Evolutionary conservation across 371 early-diverging fungal genomes (phyloP).

Genomic region (Saksenaea vasiformis): DNA sequence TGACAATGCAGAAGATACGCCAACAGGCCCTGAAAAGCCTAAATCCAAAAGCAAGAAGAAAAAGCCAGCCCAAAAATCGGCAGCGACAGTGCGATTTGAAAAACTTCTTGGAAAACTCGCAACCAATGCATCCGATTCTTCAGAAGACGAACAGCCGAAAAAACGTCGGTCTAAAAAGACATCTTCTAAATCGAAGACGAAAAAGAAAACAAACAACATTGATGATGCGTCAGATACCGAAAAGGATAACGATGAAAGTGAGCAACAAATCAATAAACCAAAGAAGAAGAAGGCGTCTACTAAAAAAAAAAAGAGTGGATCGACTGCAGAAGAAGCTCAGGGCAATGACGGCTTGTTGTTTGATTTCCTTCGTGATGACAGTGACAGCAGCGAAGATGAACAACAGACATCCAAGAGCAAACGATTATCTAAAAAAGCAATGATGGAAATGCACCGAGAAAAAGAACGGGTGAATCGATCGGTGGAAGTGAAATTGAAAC

Average conservation of each 20-base stretch:
- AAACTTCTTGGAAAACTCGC: neutral
- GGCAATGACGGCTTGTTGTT: neutral
- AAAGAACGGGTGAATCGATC: constrained; percentile 23
- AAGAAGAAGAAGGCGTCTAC: neutral
- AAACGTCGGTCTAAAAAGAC: neutral
- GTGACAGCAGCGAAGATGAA: neutral
- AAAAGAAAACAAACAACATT: neutral
- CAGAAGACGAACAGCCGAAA: constrained; percentile 6
- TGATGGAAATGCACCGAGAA: constrained; percentile 26
- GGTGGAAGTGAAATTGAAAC: constrained; percentile 12
- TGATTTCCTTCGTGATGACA: neutral
- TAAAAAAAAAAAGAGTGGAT: neutral
- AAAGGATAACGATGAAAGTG: constrained; percentile 14
- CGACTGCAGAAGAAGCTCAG: neutral
- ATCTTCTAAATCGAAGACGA: neutral
- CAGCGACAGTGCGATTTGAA: neutral
- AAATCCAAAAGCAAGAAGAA: neutral
- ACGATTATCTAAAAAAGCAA: constrained; percentile 16
- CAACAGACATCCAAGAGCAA: neutral
- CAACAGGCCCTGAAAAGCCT: neutral
- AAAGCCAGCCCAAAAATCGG: neutral
- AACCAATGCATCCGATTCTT: neutral
- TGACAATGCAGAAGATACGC: neutral
- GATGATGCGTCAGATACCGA: constrained; percentile 5
- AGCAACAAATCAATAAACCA: neutral